phyloP scores from a whole-genome alignment of 371 early-diverging fungal genomes.

The Saksenaea vasiformis region DNA sequence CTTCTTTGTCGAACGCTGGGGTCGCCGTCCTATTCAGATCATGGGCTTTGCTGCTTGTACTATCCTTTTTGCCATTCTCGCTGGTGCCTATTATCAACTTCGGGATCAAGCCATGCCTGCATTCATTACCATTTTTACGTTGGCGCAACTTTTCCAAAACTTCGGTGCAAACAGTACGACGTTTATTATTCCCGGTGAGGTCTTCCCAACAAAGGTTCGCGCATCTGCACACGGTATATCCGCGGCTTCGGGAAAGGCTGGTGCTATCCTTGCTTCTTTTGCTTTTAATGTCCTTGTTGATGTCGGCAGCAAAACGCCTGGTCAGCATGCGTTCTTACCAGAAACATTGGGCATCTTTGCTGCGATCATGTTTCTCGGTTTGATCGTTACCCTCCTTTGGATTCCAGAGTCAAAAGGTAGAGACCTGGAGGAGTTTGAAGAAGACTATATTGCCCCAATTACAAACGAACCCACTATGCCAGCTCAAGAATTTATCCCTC shows the following conservation, averaged over 20 bases:
- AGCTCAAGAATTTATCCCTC: not conserved
- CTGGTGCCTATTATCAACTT: constrained; percentile 64
- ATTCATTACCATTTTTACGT: constrained; percentile 74
- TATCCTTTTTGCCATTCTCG: constrained; percentile 76
- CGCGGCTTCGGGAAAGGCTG: constrained; percentile 86
- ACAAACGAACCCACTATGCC: not conserved
- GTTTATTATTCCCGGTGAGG: constrained; percentile 89
- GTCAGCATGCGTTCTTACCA: constrained; percentile 66
- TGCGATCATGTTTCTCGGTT: constrained; percentile 67
- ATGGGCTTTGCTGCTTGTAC: constrained; percentile 77
- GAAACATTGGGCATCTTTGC: constrained; percentile 70
- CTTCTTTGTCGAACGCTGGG: constrained; percentile 73
- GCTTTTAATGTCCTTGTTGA: constrained; percentile 64
- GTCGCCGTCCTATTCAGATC: constrained; percentile 82
- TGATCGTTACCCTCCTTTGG: constrained; percentile 50
- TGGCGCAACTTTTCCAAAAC: constrained; percentile 82
- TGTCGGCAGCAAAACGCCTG: constrained; percentile 47
- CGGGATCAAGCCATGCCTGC: constrained; percentile 58
- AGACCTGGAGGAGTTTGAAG: constrained; percentile 60
- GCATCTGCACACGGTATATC: constrained; percentile 89
- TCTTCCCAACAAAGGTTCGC: constrained; percentile 90
- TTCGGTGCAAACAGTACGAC: constrained; percentile 93
- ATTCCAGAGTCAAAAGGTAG: constrained; percentile 60
- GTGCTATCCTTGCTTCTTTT: constrained; percentile 67
- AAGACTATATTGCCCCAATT: constrained; percentile 28